Evolutionary conservation across 2,329 filamentous ascomycete genomes (phyloP).

Genomic region (Fusarium torulosum): DNA sequence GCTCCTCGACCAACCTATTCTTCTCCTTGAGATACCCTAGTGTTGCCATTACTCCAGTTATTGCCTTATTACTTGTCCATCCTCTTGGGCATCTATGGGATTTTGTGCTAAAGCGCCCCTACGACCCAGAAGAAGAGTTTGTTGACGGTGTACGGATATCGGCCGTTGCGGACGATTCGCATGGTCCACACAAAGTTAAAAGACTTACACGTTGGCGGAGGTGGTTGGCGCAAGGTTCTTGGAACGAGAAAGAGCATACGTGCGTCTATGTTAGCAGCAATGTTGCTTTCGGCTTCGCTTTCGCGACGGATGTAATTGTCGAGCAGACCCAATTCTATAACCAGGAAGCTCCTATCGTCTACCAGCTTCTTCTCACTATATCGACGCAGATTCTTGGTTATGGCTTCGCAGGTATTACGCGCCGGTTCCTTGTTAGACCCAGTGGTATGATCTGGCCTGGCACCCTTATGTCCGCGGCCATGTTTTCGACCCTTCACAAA

Average conservation of each 20-base stretch:
- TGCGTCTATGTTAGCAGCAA: slow-evolving; percentile 93
- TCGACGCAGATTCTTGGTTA: slow-evolving; percentile 91
- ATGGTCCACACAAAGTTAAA: slow-evolving; percentile 40
- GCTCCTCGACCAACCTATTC: slow-evolving; percentile 87
- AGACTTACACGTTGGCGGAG: slow-evolving; percentile 65
- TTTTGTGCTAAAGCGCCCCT: slow-evolving; percentile 72
- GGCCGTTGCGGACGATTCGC: slow-evolving; percentile 35
- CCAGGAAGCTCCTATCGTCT: slow-evolving; percentile 79
- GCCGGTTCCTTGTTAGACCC: slow-evolving; percentile 84
- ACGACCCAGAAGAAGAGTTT: slow-evolving; percentile 63
- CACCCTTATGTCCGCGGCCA: slow-evolving; percentile 87
- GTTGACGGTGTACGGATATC: slow-evolving; percentile 60
- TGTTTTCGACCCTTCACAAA: slow-evolving; percentile 89
- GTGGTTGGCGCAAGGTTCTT: slow-evolving; percentile 83
- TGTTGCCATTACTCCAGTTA: slow-evolving; percentile 89
- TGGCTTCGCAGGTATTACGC: slow-evolving; percentile 84
- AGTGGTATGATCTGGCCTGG: slow-evolving; percentile 94
- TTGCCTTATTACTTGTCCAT: slow-evolving; percentile 86
- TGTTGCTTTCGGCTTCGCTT: slow-evolving; percentile 89
- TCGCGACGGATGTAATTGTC: slow-evolving; percentile 90
- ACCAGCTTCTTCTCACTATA: slow-evolving; percentile 85
- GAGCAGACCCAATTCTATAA: slow-evolving; percentile 92
- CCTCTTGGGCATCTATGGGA: slow-evolving; percentile 87
- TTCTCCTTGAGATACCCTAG: slow-evolving; percentile 92
- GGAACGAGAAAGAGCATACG: slow-evolving; percentile 91